These are phyloP conservation scores for Triticum monococcum DNA, from an alignment of 176 grass and related monocot species.

Conservation along the genomic window DNA sequence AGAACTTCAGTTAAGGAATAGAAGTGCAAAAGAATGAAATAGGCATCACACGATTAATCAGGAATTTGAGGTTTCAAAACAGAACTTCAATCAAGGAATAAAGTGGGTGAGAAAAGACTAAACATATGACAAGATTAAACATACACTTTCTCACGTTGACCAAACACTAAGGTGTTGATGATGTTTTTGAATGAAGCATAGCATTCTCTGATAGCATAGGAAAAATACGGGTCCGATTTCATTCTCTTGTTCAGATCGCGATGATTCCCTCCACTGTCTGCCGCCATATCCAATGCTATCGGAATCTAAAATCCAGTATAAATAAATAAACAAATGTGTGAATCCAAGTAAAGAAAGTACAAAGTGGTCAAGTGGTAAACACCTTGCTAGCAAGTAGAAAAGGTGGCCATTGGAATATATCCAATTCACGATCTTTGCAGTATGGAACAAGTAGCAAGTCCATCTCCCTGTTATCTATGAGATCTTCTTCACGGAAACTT, in stretches of 20 bases:
- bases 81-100: background rate
- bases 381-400: conserved; percentile 99
- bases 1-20: background rate
- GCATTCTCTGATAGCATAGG: conserved; percentile 83
- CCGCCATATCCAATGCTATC: conserved; percentile 97
- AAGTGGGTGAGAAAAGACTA: background rate
- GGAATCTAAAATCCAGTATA: conserved; percentile 59
- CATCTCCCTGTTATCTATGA: conserved; percentile 94
- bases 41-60: background rate
- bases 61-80: conserved; percentile 12
- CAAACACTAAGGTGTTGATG: conserved; percentile 73
- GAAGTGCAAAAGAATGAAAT: conserved; percentile 61
- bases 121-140: conserved; percentile 22
- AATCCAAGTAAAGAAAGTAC: conserved; percentile 22
- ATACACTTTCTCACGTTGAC: conserved; percentile 60
- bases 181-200: conserved; percentile 93
- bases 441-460: conserved; percentile 97
- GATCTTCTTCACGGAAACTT: conserved; percentile 93
- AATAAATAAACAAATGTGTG: conserved; percentile 34
- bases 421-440: conserved; percentile 77
- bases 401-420: conserved; percentile 94
- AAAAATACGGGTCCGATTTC: conserved; percentile 68
- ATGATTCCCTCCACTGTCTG: conserved; percentile 82
- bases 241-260: conserved; percentile 85
- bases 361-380: conserved; percentile 7